Conservation (phyloP, 2,329 filamentous ascomycete genomes). For the Cladosporium colombiae region DNA sequence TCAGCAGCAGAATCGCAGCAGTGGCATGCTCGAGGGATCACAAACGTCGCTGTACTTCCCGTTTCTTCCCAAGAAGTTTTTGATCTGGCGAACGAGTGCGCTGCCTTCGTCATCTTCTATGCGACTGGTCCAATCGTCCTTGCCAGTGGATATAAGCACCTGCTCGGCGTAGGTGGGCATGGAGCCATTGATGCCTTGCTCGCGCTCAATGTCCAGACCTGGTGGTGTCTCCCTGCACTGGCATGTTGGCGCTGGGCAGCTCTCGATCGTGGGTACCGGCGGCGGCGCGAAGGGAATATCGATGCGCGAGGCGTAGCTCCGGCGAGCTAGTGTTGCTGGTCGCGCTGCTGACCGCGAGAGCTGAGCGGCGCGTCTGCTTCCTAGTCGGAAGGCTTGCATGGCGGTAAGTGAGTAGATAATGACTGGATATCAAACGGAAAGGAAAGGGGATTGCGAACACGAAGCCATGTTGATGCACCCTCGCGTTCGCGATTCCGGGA, state of each 20-base stretch:
- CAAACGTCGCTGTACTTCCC: slow-evolving; percentile 50
- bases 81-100: slow-evolving; percentile 68
- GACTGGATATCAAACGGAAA: not conserved
- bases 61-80: slow-evolving; percentile 49
- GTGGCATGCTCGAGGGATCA: slow-evolving; percentile 22
- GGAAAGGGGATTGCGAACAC: not conserved
- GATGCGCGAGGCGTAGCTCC: slow-evolving; percentile 25
- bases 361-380: slow-evolving; percentile 1
- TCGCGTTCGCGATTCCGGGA: slow-evolving; percentile 11
- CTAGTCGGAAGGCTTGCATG: slow-evolving; percentile 8
- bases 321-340: slow-evolving; percentile 6
- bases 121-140: slow-evolving; percentile 75
- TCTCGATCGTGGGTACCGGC: slow-evolving; percentile 49
- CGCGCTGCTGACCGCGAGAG: not conserved
- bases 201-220: slow-evolving; percentile 73
- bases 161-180: slow-evolving; percentile 81
- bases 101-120: slow-evolving; percentile 73
- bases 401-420: not conserved
- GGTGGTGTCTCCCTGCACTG: slow-evolving; percentile 66
- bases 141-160: slow-evolving; percentile 78
- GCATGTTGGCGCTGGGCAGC: slow-evolving; percentile 77
- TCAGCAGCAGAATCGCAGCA: not conserved
- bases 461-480: not conserved
- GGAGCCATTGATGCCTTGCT: slow-evolving; percentile 69
- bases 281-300: slow-evolving; percentile 36